Evolutionary conservation across 148 eudicot species (phyloP).

Genomic region (Fagopyrum homotropicum): DNA sequence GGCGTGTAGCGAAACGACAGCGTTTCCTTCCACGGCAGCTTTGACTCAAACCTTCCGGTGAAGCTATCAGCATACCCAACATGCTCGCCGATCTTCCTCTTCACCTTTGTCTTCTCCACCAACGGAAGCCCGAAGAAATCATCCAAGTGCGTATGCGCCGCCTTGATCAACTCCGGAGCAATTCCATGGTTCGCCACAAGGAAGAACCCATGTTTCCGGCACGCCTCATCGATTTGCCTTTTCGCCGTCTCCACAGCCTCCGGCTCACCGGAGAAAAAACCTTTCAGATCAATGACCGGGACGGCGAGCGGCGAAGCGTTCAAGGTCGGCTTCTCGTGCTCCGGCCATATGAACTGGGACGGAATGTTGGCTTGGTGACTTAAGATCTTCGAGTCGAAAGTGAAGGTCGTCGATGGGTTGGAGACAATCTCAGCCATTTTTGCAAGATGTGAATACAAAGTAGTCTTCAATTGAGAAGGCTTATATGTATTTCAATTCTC

Average conservation of each 20-base stretch:
- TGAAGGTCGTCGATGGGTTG: background rate
- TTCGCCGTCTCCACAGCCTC: slow-evolving; percentile 18
- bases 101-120: slow-evolving; percentile 26
- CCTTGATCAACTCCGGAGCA: slow-evolving; percentile 19
- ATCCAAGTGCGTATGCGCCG: slow-evolving; percentile 31
- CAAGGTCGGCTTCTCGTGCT: slow-evolving; percentile 33
- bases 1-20: slow-evolving; percentile 28
- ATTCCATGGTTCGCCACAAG: slow-evolving; percentile 43
- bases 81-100: slow-evolving; percentile 33
- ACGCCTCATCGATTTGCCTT: slow-evolving; percentile 33
- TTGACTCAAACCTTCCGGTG: slow-evolving; percentile 31
- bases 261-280: slow-evolving; percentile 31
- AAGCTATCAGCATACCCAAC: slow-evolving; percentile 43
- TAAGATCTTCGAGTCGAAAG: slow-evolving; percentile 27
- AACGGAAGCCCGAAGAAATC: slow-evolving; percentile 32
- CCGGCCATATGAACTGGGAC: slow-evolving; percentile 47
- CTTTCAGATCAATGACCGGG: slow-evolving; percentile 34
- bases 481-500: too few species aligned
- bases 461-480: too few species aligned
- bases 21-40: slow-evolving; percentile 49
- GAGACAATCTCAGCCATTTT: too few species aligned
- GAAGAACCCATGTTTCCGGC: slow-evolving; percentile 47
- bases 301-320: slow-evolving; percentile 23
- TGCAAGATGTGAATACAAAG: too few species aligned
- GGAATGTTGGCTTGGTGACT: slow-evolving; percentile 30